A percentile compares a stretch with the other conserved stretches of the same genome.
These are phyloP conservation scores for Buxus sempervirens DNA, from an alignment of 164 flowering plant genomes.

Conservation along the genomic window DNA sequence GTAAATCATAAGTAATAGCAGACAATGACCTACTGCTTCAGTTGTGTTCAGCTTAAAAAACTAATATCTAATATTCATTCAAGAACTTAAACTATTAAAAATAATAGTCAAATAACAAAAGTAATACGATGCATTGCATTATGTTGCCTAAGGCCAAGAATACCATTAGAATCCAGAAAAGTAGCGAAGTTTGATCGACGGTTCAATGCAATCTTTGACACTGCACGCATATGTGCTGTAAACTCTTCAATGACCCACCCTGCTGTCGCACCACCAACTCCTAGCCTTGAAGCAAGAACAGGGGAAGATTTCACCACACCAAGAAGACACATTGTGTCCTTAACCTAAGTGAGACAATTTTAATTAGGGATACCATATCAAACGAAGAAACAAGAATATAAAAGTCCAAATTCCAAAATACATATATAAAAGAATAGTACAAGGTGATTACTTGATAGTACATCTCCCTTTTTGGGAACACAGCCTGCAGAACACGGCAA, in stretches of 20 bases:
- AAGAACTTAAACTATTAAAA: neutral
- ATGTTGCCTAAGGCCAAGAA: neutral
- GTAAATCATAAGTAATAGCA: neutral
- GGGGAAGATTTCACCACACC: conserved; percentile 80
- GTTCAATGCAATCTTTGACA: conserved; percentile 88
- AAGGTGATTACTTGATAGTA: conserved; percentile 62
- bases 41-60: neutral
- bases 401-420: neutral
- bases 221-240: conserved; percentile 91
- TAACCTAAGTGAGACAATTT: conserved; percentile 48
- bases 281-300: conserved; percentile 70
- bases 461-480: conserved; percentile 72
- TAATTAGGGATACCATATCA: conserved; percentile 8
- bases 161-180: conserved; percentile 90
- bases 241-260: conserved; percentile 91
- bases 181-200: conserved; percentile 78
- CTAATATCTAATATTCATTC: neutral
- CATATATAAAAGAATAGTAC: neutral
- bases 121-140: neutral
- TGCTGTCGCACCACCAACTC: conserved; percentile 63
- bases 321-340: conserved; percentile 87
- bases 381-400: neutral
- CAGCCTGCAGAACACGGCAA: conserved; percentile 77
- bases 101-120: neutral
- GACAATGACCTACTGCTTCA: neutral